A percentile compares a stretch with the other conserved stretches of the same genome.
These are phyloP conservation scores for Cryptosporidium felis DNA, from an alignment of 169 alveolate genomes.

Conservation along the genomic window DNA sequence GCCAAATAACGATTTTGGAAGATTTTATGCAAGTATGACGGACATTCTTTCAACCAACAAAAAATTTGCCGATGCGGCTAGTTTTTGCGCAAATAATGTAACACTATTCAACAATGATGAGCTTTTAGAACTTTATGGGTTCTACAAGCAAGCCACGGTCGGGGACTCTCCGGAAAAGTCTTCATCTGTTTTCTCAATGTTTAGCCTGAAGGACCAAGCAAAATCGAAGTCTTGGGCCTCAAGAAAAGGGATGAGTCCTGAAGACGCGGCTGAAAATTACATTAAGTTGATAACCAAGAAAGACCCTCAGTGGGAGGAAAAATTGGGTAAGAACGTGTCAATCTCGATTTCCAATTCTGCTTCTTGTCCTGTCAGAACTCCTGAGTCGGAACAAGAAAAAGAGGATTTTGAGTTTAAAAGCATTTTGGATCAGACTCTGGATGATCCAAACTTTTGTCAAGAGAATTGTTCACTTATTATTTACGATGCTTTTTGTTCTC, in stretches of 20 bases:
- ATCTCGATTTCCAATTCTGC: slow-evolving; percentile 16
- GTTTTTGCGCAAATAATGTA: slow-evolving; percentile 56
- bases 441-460: slow-evolving; percentile 14
- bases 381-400: slow-evolving; percentile 1
- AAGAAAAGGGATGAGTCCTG: slow-evolving; percentile 78
- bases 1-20: too few relatives aligned
- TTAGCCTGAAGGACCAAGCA: slow-evolving; percentile 81
- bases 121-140: slow-evolving; percentile 79
- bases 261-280: slow-evolving; percentile 82
- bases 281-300: slow-evolving; percentile 67
- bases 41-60: slow-evolving; percentile 14
- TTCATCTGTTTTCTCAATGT: slow-evolving; percentile 81
- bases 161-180: slow-evolving; percentile 79
- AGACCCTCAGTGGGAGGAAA: slow-evolving; percentile 52
- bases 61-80: slow-evolving; percentile 56
- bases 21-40: slow-evolving; percentile 23
- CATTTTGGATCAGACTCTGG: slow-evolving; percentile 9
- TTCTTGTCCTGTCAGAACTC: slow-evolving; percentile 24
- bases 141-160: slow-evolving; percentile 83
- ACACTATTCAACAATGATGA: slow-evolving; percentile 75
- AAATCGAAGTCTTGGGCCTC: slow-evolving; percentile 88
- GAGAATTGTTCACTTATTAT: slow-evolving; percentile 34
- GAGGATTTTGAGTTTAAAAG: slow-evolving; percentile 1
- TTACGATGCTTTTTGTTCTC: slow-evolving; percentile 68
- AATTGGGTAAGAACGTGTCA: slow-evolving; percentile 29